These are phyloP conservation scores for Chenopodium berlandieri DNA, from an alignment of 148 eudicot genomes.

Conservation along the genomic window DNA sequence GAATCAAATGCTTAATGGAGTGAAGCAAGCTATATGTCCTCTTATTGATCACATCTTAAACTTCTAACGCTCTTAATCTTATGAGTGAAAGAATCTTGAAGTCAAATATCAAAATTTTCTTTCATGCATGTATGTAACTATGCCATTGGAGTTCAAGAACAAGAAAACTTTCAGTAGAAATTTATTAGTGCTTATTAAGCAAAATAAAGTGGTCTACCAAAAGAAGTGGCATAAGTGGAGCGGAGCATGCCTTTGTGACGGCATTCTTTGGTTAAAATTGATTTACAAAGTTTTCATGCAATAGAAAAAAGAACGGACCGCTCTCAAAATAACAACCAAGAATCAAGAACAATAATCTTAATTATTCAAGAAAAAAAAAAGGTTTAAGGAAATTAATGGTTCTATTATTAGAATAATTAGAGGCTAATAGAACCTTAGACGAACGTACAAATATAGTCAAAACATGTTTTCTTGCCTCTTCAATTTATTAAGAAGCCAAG, in stretches of 20 bases:
- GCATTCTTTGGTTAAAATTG: not conserved
- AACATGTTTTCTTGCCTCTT: conserved; percentile 11
- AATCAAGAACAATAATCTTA: not conserved
- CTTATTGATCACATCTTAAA: too few relatives aligned
- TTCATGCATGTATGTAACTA: too few relatives aligned
- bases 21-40: too few relatives aligned
- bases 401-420: not conserved
- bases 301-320: not conserved
- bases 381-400: not conserved
- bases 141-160: too few relatives aligned
- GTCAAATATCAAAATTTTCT: too few relatives aligned
- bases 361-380: not conserved
- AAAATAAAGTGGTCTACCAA: not conserved
- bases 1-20: too few relatives aligned
- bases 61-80: too few relatives aligned
- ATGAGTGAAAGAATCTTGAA: too few relatives aligned
- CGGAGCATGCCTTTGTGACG: not conserved
- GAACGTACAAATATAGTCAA: not conserved
- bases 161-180: not conserved
- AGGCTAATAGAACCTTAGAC: not conserved
- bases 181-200: not conserved
- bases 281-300: conserved; percentile 12
- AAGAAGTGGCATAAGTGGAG: conserved; percentile 8
- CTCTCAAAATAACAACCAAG: not conserved
- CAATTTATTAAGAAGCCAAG: not conserved